Percentiles rank a stretch among this genome's conserved stretches.
phyloP scores from a whole-genome alignment of 305 asterid species.

The Fraxinus dipetala region DNA sequence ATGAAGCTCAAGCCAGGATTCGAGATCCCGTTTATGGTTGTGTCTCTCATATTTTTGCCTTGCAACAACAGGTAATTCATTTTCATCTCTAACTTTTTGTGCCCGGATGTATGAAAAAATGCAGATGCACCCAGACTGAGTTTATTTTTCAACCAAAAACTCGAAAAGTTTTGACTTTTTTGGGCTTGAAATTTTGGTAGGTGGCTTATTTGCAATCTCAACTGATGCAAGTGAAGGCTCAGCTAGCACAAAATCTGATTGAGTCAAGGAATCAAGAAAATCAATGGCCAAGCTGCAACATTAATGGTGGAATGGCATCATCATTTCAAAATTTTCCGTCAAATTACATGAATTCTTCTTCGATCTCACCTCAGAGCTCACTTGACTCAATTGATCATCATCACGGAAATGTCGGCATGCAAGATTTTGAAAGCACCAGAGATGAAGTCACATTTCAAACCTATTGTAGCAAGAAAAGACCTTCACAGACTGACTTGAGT shows the following conservation, averaged over 20 bases:
- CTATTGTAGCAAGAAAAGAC: slow-evolving; percentile 44
- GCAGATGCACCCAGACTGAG: background rate
- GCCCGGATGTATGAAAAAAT: background rate
- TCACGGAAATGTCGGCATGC: slow-evolving; percentile 25
- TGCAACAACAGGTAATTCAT: slow-evolving; percentile 64
- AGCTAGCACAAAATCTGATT: slow-evolving; percentile 48
- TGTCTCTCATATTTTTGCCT: slow-evolving; percentile 61
- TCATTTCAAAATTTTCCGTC: slow-evolving; percentile 21
- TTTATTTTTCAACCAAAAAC: background rate
- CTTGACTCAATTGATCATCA: slow-evolving; percentile 43
- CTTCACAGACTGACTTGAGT: slow-evolving; percentile 59
- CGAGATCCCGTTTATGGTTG: slow-evolving; percentile 78
- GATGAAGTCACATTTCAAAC: slow-evolving; percentile 26
- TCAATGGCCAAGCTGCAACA: slow-evolving; percentile 30
- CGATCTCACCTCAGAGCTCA: slow-evolving; percentile 58
- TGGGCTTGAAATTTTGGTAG: slow-evolving; percentile 26
- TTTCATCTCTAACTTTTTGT: background rate
- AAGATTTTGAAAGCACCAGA: slow-evolving; percentile 33
- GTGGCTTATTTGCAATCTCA: slow-evolving; percentile 69
- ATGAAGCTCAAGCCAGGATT: slow-evolving; percentile 78
- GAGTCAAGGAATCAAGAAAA: slow-evolving; percentile 36
- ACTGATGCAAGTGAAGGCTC: slow-evolving; percentile 55
- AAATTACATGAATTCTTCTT: slow-evolving; percentile 23
- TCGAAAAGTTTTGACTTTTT: background rate
- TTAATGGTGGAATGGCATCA: slow-evolving; percentile 20